A percentile compares a stretch with the other conserved stretches of the same genome.
phyloP scores from a whole-genome alignment of 1,284 basidiomycete species.

The Ceratobasidium sp. region DNA sequence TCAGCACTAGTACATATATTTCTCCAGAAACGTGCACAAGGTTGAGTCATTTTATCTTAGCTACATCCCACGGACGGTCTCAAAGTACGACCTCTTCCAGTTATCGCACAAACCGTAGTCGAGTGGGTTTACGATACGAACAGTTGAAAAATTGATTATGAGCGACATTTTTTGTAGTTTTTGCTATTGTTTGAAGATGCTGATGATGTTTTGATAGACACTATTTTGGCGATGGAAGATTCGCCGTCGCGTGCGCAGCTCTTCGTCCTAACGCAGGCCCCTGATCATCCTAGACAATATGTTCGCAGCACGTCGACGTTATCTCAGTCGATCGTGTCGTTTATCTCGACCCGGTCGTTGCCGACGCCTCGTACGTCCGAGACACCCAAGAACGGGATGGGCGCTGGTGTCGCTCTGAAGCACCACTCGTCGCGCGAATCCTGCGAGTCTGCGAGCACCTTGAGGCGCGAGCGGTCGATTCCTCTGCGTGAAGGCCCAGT shows the following conservation, averaged over 20 bases:
- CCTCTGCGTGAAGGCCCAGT: not conserved
- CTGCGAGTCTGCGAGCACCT: constrained; percentile 19
- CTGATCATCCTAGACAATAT: not conserved
- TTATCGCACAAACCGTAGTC: too few relatives aligned
- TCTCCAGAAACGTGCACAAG: too few relatives aligned
- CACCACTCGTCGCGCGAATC: constrained; percentile 21
- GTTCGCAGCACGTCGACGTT: constrained; percentile 27
- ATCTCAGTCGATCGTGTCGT: constrained; percentile 32
- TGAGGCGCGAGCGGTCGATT: constrained; percentile 23
- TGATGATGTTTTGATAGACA: not conserved
- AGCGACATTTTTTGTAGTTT: not conserved
- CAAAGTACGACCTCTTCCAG: too few relatives aligned
- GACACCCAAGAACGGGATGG: not conserved
- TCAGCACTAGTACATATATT: too few relatives aligned
- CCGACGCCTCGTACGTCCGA: constrained; percentile 3
- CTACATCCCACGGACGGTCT: too few relatives aligned
- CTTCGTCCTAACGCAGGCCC: not conserved
- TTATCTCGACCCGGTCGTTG: constrained; percentile 19
- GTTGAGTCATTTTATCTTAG: too few relatives aligned
- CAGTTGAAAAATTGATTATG: too few relatives aligned
- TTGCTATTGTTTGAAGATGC: not conserved
- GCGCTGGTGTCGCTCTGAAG: not conserved
- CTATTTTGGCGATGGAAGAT: not conserved
- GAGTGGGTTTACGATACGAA: too few relatives aligned
- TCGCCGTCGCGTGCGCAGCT: not conserved